These are phyloP conservation scores for Drechslerella stenobrocha DNA, from an alignment of 2,329 filamentous ascomycete genomes.

Conservation along the genomic window DNA sequence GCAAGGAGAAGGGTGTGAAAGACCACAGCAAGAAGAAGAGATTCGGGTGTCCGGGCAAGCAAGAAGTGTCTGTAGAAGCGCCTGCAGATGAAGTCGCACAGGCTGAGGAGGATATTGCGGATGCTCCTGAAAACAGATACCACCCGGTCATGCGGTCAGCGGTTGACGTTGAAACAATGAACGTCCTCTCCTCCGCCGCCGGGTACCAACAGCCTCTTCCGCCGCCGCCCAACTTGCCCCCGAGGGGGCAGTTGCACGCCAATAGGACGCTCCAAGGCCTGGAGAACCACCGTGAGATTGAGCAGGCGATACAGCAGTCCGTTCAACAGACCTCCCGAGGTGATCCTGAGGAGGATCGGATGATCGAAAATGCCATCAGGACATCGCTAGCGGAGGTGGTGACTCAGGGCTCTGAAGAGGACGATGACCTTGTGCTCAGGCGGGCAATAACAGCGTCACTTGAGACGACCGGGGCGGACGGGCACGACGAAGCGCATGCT, in stretches of 20 bases:
- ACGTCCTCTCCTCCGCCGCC: conserved; percentile 12
- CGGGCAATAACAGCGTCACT: conserved; percentile 52
- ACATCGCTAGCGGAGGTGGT: conserved; percentile 67
- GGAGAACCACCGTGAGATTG: conserved; percentile 62
- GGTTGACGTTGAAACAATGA: conserved; percentile 32
- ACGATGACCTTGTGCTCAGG: conserved; percentile 54
- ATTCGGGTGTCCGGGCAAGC: conserved; percentile 29
- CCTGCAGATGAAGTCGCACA: conserved; percentile 21
- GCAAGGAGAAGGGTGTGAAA: conserved; percentile 36
- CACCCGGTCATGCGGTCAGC: conserved; percentile 15
- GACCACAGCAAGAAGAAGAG: conserved; percentile 40
- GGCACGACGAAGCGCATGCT: conserved; percentile 57
- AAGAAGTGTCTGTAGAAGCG: conserved; percentile 27
- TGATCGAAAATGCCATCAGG: conserved; percentile 73
- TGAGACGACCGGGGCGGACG: conserved; percentile 53
- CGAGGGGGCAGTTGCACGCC: neutral
- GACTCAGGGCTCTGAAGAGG: conserved; percentile 50
- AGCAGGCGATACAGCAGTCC: conserved; percentile 71
- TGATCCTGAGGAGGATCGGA: conserved; percentile 69
- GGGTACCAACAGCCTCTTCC: neutral
- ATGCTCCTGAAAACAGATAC: conserved; percentile 41
- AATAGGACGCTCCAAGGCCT: conserved; percentile 17
- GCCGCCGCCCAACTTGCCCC: conserved; percentile 1
- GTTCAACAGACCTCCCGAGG: conserved; percentile 72
- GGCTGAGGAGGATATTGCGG: conserved; percentile 32